Base-by-base conservation (phyloP, 2,329 filamentous ascomycete genomes). In the Juglanconis juglandina region DNA sequence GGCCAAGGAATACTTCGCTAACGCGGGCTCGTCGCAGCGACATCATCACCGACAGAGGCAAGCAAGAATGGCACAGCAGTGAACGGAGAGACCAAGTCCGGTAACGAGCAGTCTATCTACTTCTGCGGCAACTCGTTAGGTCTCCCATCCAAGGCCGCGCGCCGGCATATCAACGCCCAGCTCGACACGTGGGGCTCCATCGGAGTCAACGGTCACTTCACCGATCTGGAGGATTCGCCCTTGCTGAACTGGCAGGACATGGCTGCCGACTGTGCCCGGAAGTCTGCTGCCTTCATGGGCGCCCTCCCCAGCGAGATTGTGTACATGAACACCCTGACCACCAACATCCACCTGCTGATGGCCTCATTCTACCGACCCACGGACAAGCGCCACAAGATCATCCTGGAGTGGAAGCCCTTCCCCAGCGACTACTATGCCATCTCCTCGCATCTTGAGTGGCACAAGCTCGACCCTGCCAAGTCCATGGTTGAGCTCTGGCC, bases 51-150 rank as follows among this genome's bases (percentile, higher is more conserved):
- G 34, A 30, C 52, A 33, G 11, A 46, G 47, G 14, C 33, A n/a
- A 7, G 44, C 44, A 11, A 49, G 30, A 49, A 49, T 33, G 47
- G 47, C 47, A 11, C 51, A 4, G 44, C 35, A 8, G 44, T 17
- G 14, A 50, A 13, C 8, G 35, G 34, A 24, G 44, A 47, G 4
- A 55, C 34, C 32, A n/a, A 58, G 51, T 53, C 44, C 32, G 13
- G 39, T 8, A 10, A 41, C 4, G 34, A 58, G 11, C 32, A 47
- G 5, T 83, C 81, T 61, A 87, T 91, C 61, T 97, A 96, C 73
- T 87, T 97, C 64, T 94, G 92, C 66, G 93, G 93, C 59, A 96
- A 96, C 77, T 96, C 92, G 0, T 82, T 96, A 1, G 92, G 92
- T 42, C 83, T 94, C 4, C 92, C 96, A 72, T 92, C 93, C 49